These are phyloP conservation scores for Toxicodendron radicans DNA, from an alignment of 345 rosid genomes.

Conservation along the genomic window DNA sequence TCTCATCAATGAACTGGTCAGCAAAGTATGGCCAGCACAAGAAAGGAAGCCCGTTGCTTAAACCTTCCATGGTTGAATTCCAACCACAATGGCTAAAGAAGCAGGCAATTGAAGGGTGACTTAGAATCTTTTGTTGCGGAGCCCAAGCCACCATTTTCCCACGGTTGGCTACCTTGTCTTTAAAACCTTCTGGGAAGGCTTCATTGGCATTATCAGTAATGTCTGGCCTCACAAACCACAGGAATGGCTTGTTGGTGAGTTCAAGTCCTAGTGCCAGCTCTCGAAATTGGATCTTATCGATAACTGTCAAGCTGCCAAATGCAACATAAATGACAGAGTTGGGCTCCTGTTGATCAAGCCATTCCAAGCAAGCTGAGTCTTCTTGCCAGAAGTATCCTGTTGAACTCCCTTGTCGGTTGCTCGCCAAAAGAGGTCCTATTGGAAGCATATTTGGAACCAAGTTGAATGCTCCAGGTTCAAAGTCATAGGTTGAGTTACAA, in stretches of 20 bases:
- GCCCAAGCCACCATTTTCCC: constrained; percentile 36
- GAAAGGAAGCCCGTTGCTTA: constrained; percentile 49
- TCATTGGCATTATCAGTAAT: constrained; percentile 5
- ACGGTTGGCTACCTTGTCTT: background rate
- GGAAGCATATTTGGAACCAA: constrained; percentile 13
- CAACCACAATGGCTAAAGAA: constrained; percentile 59
- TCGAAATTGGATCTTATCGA: constrained; percentile 21
- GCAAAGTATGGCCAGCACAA: constrained; percentile 53
- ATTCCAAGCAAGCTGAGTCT: constrained; percentile 29
- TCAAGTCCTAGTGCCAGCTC: constrained; percentile 39
- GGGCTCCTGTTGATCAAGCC: constrained; percentile 34
- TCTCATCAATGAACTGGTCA: constrained; percentile 41
- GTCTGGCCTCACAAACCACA: constrained; percentile 16
- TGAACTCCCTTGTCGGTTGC: constrained; percentile 9
- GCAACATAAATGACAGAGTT: constrained; percentile 40
- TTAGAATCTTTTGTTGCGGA: constrained; percentile 37
- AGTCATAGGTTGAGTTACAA: constrained; percentile 34
- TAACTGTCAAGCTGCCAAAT: constrained; percentile 35
- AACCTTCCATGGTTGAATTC: constrained; percentile 64
- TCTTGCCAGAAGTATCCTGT: constrained; percentile 35
- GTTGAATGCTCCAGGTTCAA: constrained; percentile 29
- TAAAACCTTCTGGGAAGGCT: constrained; percentile 7
- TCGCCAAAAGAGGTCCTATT: constrained; percentile 30
- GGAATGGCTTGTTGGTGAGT: constrained; percentile 16
- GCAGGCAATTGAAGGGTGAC: constrained; percentile 35